Evolutionary conservation across 768 basidiomycete genomes (phyloP).

Genomic region (Butyriboletus loyo): DNA sequence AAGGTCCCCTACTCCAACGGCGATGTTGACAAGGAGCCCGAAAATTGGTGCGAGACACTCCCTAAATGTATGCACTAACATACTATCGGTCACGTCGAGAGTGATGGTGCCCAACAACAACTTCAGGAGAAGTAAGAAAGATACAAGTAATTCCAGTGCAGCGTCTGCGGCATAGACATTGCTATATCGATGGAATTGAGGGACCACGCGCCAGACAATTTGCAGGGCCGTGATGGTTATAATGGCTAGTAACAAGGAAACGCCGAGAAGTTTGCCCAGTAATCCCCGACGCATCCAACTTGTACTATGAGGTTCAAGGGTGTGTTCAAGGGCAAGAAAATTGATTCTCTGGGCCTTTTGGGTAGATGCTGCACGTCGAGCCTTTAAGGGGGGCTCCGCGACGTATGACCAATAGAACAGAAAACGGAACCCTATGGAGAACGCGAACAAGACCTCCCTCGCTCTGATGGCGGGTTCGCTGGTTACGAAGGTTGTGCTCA

Average conservation of each 20-base stretch:
- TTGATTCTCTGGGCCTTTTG: constrained; percentile 6
- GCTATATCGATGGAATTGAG: constrained; percentile 36
- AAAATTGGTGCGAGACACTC: constrained; percentile 49
- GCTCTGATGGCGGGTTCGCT: constrained; percentile 40
- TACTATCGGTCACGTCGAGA: constrained; percentile 31
- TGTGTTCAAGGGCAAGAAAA: constrained; percentile 16
- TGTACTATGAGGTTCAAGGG: constrained; percentile 46
- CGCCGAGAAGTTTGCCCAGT: constrained; percentile 51
- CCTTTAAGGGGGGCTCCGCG: constrained; percentile 48
- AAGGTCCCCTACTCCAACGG: constrained; percentile 55
- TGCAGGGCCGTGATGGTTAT: constrained; percentile 55
- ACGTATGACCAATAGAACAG: constrained; percentile 71
- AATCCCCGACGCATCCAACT: constrained; percentile 66
- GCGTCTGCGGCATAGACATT: constrained; percentile 56
- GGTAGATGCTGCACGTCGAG: constrained; percentile 28
- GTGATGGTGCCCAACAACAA: constrained; percentile 55
- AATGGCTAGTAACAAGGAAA: constrained; percentile 43
- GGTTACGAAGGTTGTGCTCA: constrained; percentile 19
- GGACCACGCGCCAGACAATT: constrained; percentile 56
- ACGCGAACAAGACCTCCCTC: constrained; percentile 57
- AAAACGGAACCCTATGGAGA: constrained; percentile 58
- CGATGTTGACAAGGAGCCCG: constrained; percentile 50
- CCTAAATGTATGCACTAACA: constrained; percentile 43
- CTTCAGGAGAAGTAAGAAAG: constrained; percentile 60
- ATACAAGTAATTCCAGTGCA: constrained; percentile 55